Evolutionary conservation across 164 flowering plant genomes (phyloP).

Genomic region (Tetrastigma voinierianum): DNA sequence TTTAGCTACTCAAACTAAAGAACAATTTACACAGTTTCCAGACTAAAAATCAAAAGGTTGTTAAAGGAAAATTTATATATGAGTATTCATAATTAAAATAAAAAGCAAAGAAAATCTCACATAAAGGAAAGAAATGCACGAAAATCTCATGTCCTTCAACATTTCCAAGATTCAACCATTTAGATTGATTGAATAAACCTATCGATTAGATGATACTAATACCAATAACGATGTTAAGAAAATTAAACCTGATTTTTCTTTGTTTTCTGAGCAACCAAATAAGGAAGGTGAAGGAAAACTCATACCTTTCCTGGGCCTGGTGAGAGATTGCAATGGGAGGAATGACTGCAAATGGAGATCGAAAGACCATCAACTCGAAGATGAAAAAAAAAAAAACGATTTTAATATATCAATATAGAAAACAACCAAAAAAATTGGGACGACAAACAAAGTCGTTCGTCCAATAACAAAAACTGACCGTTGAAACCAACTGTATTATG

Average conservation of each 20-base stretch:
- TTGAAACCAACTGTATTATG: slow-evolving; percentile 23
- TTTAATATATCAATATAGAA: neutral
- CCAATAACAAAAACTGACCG: slow-evolving; percentile 22
- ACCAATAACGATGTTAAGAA: too few relatives aligned
- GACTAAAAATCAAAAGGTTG: neutral
- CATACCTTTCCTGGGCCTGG: slow-evolving; percentile 1
- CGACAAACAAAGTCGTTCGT: too few relatives aligned
- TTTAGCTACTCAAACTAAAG: neutral
- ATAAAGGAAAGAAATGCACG: too few relatives aligned
- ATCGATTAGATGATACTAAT: too few relatives aligned
- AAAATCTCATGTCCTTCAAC: too few relatives aligned
- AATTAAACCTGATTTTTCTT: too few relatives aligned
- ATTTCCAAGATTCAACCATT: too few relatives aligned
- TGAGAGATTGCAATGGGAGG: slow-evolving; percentile 1
- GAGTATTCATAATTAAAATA: too few relatives aligned
- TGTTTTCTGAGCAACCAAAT: slow-evolving; percentile 4
- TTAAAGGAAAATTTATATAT: too few relatives aligned
- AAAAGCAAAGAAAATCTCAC: too few relatives aligned
- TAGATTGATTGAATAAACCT: too few relatives aligned
- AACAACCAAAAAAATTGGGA: neutral
- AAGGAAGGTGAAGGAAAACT: neutral
- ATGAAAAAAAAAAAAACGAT: neutral
- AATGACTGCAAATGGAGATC: neutral
- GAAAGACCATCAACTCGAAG: neutral
- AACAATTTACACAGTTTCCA: slow-evolving; percentile 2